Base-by-base conservation (phyloP, 2,329 filamentous ascomycete species). In the Alternaria conjuncta region DNA sequence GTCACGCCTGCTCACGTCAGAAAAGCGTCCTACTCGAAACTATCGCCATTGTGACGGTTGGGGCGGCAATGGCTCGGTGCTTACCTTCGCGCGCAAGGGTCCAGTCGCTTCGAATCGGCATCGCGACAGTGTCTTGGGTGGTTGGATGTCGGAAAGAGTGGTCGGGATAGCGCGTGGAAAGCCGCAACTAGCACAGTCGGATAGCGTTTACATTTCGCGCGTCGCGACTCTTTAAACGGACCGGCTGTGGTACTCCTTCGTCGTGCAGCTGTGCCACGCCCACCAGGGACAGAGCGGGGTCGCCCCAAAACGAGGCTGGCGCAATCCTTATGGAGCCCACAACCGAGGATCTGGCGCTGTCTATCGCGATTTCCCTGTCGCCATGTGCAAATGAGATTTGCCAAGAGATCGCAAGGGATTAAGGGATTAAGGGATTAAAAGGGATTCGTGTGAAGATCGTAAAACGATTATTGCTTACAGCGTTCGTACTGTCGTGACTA, bases 41-140 rank as follows among this genome's bases (percentile, higher is more conserved):
- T 43, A 15, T 30, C 44, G n/a, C 8, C 8, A 26, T 12, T 10
- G 25, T 28, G 11, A 11, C 6, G 13, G 13, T 47, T 20, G n/a
- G 20, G 11, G 30, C 21, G 25, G 25, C 18, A 32, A 11, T 20
- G n/a, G 54, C 54, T 28, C 30, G 18, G 13, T 12, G 56, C 71
- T 25, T 70, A 80, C 79, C 79, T 75, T 81, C 80, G 56, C 80
- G 79, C 54, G 74, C 72, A 51, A 81, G 76, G 53, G 64, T 73
- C 74, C 74, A 81, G 46, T 80, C 72, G 63, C 78, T 80, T 57
- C 78, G 67, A 44, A 81, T 75, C 3, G 78, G 78, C 79, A 81
- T 81, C 21, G 30, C 64, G 63, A 50, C 21, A 13, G 7, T 20
- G n/a, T 15, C 20, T 4, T n/a, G 21, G 13, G 20, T 36, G 21